These are phyloP conservation scores for Lasiosphaeria miniovina DNA, from an alignment of 495 filamentous ascomycete species.

Conservation along the genomic window DNA sequence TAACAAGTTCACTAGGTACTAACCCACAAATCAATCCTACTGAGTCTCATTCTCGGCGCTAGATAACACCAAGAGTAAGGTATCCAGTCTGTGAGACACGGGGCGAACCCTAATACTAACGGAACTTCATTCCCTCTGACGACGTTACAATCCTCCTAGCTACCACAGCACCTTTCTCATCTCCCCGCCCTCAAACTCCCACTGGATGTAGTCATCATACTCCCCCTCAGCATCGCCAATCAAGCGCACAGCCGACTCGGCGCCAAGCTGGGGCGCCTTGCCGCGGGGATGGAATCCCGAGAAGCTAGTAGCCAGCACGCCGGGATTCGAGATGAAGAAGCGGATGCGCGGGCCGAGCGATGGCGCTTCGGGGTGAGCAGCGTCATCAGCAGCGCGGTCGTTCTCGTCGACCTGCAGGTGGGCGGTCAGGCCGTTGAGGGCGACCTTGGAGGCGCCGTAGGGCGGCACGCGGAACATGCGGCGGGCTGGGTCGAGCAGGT, in stretches of 20 bases:
- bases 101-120: no score
- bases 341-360: not conserved
- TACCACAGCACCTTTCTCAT: constrained; percentile 9
- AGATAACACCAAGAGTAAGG: no score
- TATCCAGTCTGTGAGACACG: no score
- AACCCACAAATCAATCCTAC: no score
- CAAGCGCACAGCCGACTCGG: not conserved
- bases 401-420: constrained; percentile 6
- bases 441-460: constrained; percentile 5
- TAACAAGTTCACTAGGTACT: no score
- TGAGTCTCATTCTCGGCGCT: no score
- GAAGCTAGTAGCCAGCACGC: not conserved
- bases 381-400: not conserved
- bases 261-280: not conserved
- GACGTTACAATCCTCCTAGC: no score
- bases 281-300: not conserved
- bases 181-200: constrained; percentile 6
- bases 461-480: not conserved
- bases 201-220: not conserved
- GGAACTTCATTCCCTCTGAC: no score
- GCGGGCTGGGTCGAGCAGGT: not conserved
- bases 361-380: not conserved
- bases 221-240: not conserved
- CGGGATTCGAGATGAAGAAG: not conserved
- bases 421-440: constrained; percentile 1